Conservation (phyloP, 495 filamentous ascomycete species). For the Talaromyces liani region DNA sequence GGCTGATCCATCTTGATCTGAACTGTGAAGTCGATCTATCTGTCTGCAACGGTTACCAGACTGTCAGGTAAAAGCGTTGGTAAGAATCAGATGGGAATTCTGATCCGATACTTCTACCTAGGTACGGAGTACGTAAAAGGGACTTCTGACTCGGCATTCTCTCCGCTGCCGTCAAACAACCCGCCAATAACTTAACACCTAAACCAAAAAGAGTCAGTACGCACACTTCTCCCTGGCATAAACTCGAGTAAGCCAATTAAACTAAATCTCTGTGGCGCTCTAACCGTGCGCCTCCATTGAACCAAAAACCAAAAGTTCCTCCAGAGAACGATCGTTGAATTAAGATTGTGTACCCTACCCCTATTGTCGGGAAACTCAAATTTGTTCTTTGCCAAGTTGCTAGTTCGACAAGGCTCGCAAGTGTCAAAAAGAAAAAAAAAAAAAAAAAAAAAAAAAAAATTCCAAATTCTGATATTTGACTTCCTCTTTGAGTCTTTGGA, state of each 20-base stretch:
- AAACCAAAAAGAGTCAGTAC: not conserved
- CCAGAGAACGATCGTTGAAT: not conserved
- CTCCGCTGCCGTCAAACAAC: not conserved
- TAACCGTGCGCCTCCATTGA: not conserved
- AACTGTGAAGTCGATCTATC: not conserved
- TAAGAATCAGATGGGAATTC: not conserved
- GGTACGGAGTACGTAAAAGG: too few species aligned
- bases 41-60: not conserved
- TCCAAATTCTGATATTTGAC: not conserved
- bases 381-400: not conserved
- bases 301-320: not conserved
- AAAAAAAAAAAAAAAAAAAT: not conserved
- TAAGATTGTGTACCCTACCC: not conserved
- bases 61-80: not conserved
- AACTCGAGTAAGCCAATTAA: not conserved
- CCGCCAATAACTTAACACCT: not conserved
- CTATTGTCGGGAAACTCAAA: not conserved
- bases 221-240: not conserved
- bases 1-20: slow-evolving; percentile 2
- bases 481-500: not conserved
- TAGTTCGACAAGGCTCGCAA: not conserved
- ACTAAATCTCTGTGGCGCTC: not conserved
- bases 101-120: not conserved
- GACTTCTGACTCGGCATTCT: too few species aligned
- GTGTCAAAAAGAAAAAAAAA: too few species aligned